Percentiles rank a stretch among this genome's conserved stretches.
Conservation (phyloP, 257 asterid genomes). For the Asclepias syriaca region DNA sequence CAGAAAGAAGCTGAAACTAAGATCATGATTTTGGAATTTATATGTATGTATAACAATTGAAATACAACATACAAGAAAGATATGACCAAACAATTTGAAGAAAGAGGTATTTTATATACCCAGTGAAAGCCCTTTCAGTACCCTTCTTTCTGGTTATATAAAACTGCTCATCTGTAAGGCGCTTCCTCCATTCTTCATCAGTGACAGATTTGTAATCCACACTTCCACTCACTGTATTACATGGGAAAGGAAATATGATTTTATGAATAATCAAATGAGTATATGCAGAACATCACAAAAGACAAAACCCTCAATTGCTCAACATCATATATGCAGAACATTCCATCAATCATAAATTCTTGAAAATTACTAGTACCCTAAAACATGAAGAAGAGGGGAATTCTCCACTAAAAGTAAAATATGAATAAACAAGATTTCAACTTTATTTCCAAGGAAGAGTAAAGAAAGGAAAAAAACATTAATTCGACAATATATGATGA, state of each 20-base stretch:
- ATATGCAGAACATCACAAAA: neutral
- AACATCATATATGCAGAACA: neutral
- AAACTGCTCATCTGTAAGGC: constrained; percentile 56
- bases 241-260: neutral
- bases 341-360: neutral
- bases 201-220: constrained; percentile 40
- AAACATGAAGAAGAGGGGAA: neutral
- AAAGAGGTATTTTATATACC: constrained; percentile 36
- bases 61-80: neutral
- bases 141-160: constrained; percentile 81
- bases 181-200: constrained; percentile 72
- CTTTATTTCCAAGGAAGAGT: neutral
- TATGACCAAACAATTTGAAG: neutral
- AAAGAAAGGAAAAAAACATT: too few species aligned
- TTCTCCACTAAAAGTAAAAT: neutral
- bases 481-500: neutral
- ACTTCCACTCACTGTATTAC: constrained; percentile 39
- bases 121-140: constrained; percentile 95
- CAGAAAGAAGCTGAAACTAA: neutral
- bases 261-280: neutral
- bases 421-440: neutral
- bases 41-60: neutral
- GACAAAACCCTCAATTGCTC: neutral
- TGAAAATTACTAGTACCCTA: neutral
- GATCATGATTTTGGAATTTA: neutral